A percentile compares a stretch with the other conserved stretches of the same genome.
phyloP scores from a whole-genome alignment of 2,329 filamentous ascomycete genomes.

The Zymoseptoria crescenta region DNA sequence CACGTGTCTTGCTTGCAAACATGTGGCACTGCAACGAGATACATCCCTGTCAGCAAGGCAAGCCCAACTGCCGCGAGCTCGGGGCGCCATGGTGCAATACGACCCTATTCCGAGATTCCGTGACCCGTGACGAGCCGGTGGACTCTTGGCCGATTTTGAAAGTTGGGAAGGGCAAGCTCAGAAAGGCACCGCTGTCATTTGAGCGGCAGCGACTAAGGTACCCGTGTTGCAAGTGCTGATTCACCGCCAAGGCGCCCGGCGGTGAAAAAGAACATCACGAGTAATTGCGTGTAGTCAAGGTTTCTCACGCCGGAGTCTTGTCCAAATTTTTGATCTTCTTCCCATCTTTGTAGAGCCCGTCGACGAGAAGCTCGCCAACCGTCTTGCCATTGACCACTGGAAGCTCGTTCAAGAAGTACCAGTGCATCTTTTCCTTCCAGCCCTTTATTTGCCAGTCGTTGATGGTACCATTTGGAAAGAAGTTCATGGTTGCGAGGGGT shows the following conservation, averaged over 20 bases:
- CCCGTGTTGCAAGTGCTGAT: too few relatives aligned
- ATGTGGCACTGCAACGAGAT: neutral
- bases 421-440: conserved; percentile 17
- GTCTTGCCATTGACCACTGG: conserved; percentile 10
- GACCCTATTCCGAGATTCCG: neutral
- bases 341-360: conserved; percentile 16
- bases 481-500: conserved; percentile 10
- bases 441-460: conserved; percentile 19
- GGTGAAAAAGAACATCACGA: too few relatives aligned
- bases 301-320: too few relatives aligned
- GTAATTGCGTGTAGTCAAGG: too few relatives aligned
- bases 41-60: neutral
- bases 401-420: conserved; percentile 20
- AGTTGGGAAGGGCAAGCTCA: too few relatives aligned
- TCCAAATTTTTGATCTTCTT: conserved; percentile 14
- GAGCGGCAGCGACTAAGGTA: too few relatives aligned
- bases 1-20: neutral
- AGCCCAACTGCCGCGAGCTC: neutral
- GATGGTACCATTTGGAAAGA: conserved; percentile 17
- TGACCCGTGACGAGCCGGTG: too few relatives aligned
- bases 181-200: too few relatives aligned
- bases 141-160: too few relatives aligned
- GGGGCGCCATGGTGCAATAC: neutral
- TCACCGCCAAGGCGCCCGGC: too few relatives aligned
- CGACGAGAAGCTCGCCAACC: conserved; percentile 7